Evolutionary conservation across 257 asterid genomes (phyloP), one percentile per base, ranked within the genome.

Genomic region (Linaria vulgaris): DNA sequence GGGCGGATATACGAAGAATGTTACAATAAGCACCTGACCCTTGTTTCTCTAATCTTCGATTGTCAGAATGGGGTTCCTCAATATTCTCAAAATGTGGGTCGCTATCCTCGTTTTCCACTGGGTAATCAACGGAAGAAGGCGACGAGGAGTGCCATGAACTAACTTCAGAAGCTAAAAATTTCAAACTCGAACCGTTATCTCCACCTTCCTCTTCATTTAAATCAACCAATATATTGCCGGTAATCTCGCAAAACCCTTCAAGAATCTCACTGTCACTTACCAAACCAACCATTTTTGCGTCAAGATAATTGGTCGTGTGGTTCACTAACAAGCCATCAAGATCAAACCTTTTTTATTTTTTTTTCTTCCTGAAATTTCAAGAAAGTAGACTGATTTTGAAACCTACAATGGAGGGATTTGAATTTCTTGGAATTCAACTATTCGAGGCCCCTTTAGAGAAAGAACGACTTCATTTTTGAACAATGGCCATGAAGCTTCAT

Each of bases 261-360:
- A 19, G 19, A 50, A 25, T 45, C 67, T 76, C 70, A 31, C 5
- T 74, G 0, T 57, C 71, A 70, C 27, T 69, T 34, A 63, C 41
- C 61, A 64, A 44, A 30, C 59, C 71, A 64, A 64, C 85, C 88
- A 77, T 79, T 41, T 72, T 67, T 14, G 58, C 77, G 48, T 71
- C 81, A 39, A 70, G 67, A 43, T 17, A 71, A 72, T 71, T 44
- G 25, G 87, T 82, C 7, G 87, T 6, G 6, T 77, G 71, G 72
- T 85, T 21, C 85, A 79, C 65, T 14, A 82, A 67, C 78, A 79
- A 69, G 13, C 88, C 87, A 71, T 77, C 82, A 74, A 82, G 79
- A 22, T 62, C 67, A 19, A 73, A 80, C 69, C 88, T 70, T 56
- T 58, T 54, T n/a, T n/a, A n/a, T n/a, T n/a, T n/a, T n/a, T n/a